Evolutionary conservation across 202 grass and related monocot genomes (phyloP), one percentile per base, ranked within the genome.

Genomic region (Miscanthus sacchariflorus): DNA sequence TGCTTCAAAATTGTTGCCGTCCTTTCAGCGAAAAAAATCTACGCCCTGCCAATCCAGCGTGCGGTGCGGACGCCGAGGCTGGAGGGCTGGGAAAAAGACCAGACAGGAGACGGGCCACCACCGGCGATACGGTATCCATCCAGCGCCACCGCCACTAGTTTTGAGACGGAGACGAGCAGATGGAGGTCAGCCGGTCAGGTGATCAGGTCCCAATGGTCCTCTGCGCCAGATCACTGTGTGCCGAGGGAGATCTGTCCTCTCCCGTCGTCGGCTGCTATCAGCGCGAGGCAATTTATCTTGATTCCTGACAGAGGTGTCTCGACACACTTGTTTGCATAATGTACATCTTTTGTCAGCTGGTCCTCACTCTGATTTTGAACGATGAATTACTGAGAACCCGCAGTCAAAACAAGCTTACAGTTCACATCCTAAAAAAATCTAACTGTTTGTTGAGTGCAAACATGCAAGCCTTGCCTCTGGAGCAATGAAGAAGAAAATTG

Each of bases 221-320:
- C 23, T 19, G 35, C 33, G 35, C 81, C 49, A 73, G 81, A 83
- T 61, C 81, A 30, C 13, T 21, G 50, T 50, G 48, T 59, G 30
- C 81, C 48, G 66, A 5, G 25, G 12, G 19, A 36, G 67, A 54
- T 82, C 33, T 82, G n/a, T 82, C 28, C 21, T 50, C 10, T 78
- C 50, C 15, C 72, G 48, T 17, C 46, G 24, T 2, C 43, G 43
- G 43, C 40, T 4, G 43, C 72, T 48, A 68, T 68, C 52, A 56
- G 52, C 52, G 52, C 52, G 52, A 56, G 4, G 39, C 43, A 4
- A 74, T 46, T 4, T 2, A 7, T 30, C 24, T 12, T 76, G 73
- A 74, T 25, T 74, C 42, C 19, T 45, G 39, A 72, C 19, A 46
- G 42, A 8, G 12, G 23, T 27, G 72, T 74, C 42, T 49, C 52